Evolutionary conservation across 352 stramenopile genomes (phyloP).

Genomic region (Globisporangium iwayamae): DNA sequence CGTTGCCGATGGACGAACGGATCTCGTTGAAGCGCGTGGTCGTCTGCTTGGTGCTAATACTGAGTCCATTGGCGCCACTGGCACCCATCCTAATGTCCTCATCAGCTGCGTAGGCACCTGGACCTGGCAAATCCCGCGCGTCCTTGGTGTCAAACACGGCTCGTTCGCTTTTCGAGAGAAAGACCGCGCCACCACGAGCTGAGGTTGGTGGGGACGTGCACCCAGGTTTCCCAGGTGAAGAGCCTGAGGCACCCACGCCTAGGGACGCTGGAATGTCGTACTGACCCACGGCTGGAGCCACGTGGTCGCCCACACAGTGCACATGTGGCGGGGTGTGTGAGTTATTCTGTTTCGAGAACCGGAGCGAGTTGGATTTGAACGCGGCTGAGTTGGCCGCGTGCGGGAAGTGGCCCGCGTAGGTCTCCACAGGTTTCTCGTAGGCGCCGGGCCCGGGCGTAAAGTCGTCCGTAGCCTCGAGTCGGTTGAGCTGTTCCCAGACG

Average conservation of each 20-base stretch:
- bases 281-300: constrained; percentile 42
- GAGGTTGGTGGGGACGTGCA: neutral
- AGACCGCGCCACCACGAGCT: constrained; percentile 21
- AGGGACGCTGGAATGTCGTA: constrained; percentile 31
- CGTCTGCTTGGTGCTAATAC: neutral
- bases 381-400: constrained; percentile 39
- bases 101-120: constrained; percentile 36
- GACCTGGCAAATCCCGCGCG: constrained; percentile 39
- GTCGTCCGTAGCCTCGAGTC: constrained; percentile 34
- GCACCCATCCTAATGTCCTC: constrained; percentile 10
- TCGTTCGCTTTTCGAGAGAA: constrained; percentile 43
- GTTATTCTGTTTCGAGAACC: constrained; percentile 41
- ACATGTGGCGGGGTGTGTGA: constrained; percentile 48
- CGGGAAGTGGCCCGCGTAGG: constrained; percentile 30
- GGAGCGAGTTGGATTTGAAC: constrained; percentile 55
- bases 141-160: constrained; percentile 41
- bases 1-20: constrained; percentile 42
- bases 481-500: constrained; percentile 59
- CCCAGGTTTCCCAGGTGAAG: constrained; percentile 2
- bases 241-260: neutral
- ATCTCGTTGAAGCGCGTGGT: constrained; percentile 34
- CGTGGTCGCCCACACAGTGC: constrained; percentile 43
- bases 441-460: constrained; percentile 54
- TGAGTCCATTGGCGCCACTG: neutral
- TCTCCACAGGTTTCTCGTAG: constrained; percentile 32